Conservation (phyloP, 1,284 basidiomycete species). For the Spongispora temasekensis region DNA sequence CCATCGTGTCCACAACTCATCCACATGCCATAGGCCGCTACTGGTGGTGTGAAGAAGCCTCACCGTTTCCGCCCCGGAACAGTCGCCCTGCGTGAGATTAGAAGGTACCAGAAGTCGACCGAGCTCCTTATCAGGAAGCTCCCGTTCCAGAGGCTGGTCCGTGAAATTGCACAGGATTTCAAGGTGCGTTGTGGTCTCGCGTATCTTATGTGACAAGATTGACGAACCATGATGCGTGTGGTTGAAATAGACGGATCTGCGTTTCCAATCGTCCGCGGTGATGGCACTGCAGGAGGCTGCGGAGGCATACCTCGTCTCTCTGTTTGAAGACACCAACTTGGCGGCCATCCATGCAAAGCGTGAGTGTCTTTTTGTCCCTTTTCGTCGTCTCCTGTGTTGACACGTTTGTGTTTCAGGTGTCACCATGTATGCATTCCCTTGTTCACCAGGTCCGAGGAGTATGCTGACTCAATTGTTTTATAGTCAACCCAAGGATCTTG, state of each 20-base stretch:
- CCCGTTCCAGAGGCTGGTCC: conserved; percentile 93
- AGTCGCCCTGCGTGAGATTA: conserved; percentile 97
- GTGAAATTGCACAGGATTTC: conserved; percentile 97
- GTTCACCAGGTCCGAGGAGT: background rate
- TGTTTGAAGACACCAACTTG: conserved; percentile 93
- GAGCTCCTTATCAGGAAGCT: conserved; percentile 96
- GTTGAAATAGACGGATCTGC: conserved; percentile 73
- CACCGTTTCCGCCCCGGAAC: conserved; percentile 98
- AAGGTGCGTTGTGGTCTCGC: conserved; percentile 57
- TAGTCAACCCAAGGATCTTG: conserved; percentile 85
- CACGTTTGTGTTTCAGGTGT: conserved; percentile 45
- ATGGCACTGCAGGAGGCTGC: conserved; percentile 95
- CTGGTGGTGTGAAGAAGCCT: conserved; percentile 98
- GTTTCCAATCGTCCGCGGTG: conserved; percentile 97
- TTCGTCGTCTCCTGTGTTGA: conserved; percentile 1
- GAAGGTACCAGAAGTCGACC: conserved; percentile 97
- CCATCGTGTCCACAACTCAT: conserved; percentile 1
- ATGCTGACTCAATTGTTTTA: conserved; percentile 15
- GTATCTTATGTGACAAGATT: conserved; percentile 1
- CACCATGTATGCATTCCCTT: conserved; percentile 55
- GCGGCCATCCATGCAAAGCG: conserved; percentile 94
- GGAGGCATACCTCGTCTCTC: conserved; percentile 96
- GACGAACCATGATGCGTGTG: conserved; percentile 12
- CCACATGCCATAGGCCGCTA: conserved; percentile 55
- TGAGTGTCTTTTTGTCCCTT: conserved; percentile 24